A percentile compares a stretch with the other conserved stretches of the same genome.
These are phyloP conservation scores for Phytopythium sindhum DNA, from an alignment of 352 stramenopile species.

Conservation along the genomic window DNA sequence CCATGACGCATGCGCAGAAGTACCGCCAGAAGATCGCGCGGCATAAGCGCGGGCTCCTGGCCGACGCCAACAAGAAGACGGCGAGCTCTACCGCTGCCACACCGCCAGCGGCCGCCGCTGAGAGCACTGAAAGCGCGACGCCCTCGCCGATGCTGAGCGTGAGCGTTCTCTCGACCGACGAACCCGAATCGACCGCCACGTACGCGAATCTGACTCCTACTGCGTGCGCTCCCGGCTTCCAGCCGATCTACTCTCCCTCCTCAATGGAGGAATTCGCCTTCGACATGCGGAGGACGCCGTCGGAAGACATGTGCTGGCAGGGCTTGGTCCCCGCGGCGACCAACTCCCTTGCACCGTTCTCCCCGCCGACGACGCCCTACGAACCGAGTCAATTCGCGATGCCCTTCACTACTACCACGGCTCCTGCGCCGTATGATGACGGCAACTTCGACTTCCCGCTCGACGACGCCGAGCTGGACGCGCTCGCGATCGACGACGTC, in stretches of 20 bases:
- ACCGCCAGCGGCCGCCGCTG: not conserved
- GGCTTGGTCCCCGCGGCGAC: not conserved
- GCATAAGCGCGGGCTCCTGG: slow-evolving; percentile 2
- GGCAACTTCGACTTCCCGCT: not conserved
- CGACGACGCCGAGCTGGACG: slow-evolving; percentile 1
- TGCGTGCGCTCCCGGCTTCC: not conserved
- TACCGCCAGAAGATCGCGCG: slow-evolving; percentile 52
- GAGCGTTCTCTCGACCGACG: not conserved
- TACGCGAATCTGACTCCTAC: not conserved
- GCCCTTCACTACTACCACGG: not conserved
- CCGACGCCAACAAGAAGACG: not conserved
- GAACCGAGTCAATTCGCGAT: too few relatives aligned
- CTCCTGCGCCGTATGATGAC: not conserved
- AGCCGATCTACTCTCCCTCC: not conserved
- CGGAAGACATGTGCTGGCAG: not conserved
- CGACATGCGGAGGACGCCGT: not conserved
- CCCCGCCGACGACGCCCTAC: not conserved
- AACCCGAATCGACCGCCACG: not conserved
- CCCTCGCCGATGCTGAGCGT: not conserved
- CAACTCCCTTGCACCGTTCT: not conserved
- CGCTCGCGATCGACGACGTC: slow-evolving; percentile 3
- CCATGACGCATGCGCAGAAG: slow-evolving; percentile 76
- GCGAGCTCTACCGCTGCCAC: not conserved
- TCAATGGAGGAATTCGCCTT: not conserved
- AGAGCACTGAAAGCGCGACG: not conserved